Conservation (phyloP, 495 filamentous ascomycete species). For the Talaromyces proteolyticus region DNA sequence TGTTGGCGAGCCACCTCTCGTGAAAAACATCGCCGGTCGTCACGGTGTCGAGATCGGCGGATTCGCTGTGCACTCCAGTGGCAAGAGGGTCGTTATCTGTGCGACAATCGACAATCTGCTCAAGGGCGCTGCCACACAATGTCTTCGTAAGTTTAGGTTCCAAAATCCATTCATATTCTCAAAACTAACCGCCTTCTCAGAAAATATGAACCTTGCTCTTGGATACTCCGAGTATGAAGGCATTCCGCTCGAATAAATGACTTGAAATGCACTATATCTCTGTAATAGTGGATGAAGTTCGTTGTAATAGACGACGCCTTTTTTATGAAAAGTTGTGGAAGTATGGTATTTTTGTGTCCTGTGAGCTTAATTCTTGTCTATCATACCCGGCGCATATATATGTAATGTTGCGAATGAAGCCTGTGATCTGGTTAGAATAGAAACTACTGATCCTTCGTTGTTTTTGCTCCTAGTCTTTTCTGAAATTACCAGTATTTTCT, state of each 20-base stretch:
- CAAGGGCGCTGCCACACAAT: slow-evolving; percentile 96
- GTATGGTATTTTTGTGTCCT: neutral
- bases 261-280: neutral
- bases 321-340: neutral
- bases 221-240: slow-evolving; percentile 92
- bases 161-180: neutral
- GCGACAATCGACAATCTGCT: slow-evolving; percentile 97
- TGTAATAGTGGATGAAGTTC: neutral
- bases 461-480: too few species aligned
- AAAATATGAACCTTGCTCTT: slow-evolving; percentile 96
- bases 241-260: slow-evolving; percentile 60
- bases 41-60: slow-evolving; percentile 95
- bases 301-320: slow-evolving; percentile 1
- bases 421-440: neutral
- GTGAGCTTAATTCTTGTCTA: slow-evolving; percentile 1
- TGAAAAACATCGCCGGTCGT: slow-evolving; percentile 83
- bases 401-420: slow-evolving; percentile 5
- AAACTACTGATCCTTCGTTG: too few species aligned
- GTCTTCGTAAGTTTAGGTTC: slow-evolving; percentile 65
- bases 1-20: slow-evolving; percentile 76
- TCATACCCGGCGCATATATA: slow-evolving; percentile 5
- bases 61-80: slow-evolving; percentile 82
- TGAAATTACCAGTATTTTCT: too few species aligned
- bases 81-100: slow-evolving; percentile 88
- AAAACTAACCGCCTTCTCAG: slow-evolving; percentile 27